Percentiles rank a stretch among this genome's conserved stretches.
These are phyloP conservation scores for Xylaria scruposa DNA, from an alignment of 495 filamentous ascomycete genomes.

Conservation along the genomic window DNA sequence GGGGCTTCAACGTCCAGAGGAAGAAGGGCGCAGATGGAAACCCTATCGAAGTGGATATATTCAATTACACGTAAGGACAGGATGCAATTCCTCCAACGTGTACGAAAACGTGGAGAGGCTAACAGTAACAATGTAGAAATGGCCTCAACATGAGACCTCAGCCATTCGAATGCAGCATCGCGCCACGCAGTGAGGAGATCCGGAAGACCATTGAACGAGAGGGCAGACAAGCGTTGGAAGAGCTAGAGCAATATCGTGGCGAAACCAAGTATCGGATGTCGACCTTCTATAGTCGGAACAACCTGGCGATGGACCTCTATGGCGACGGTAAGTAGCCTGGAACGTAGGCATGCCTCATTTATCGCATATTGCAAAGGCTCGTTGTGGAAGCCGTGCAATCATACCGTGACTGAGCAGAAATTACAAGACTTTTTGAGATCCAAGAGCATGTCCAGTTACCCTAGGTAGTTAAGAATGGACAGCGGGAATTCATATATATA, in stretches of 20 bases:
- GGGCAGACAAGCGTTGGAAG: constrained; percentile 58
- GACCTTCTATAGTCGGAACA: constrained; percentile 50
- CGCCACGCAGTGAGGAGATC: constrained; percentile 57
- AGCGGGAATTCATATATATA: neutral
- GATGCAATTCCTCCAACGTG: neutral
- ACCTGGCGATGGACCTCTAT: constrained; percentile 37
- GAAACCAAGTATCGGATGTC: constrained; percentile 65
- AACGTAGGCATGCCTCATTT: neutral
- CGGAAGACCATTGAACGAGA: constrained; percentile 59
- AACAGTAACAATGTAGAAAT: constrained; percentile 49
- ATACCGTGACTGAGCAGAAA: neutral
- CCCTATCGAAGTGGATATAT: constrained; percentile 61
- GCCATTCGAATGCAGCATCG: constrained; percentile 59
- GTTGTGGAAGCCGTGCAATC: neutral
- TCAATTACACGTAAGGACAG: constrained; percentile 43
- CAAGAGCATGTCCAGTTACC: neutral
- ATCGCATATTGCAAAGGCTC: neutral
- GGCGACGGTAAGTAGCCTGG: constrained; percentile 27
- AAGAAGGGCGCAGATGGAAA: constrained; percentile 54
- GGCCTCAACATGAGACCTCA: constrained; percentile 63
- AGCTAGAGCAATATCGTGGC: constrained; percentile 63
- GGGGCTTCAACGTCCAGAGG: constrained; percentile 62
- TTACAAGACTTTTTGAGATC: neutral
- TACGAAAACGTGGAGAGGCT: neutral
- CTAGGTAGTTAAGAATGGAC: neutral